Base-by-base conservation (phyloP, 108 stramenopile genomes). In the Skeletonema tropicum region DNA sequence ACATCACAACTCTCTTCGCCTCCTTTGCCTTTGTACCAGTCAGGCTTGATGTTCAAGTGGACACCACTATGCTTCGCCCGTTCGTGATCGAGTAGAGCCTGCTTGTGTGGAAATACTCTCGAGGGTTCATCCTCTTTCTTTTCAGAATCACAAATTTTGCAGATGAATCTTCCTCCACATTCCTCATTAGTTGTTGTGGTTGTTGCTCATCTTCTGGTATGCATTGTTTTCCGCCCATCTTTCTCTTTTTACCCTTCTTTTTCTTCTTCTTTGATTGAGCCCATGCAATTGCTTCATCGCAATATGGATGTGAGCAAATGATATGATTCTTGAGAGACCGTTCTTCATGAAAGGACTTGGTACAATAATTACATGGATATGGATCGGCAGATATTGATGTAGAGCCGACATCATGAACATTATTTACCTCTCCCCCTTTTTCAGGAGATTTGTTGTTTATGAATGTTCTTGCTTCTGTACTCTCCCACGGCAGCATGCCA, bases 281-380 rank as follows among this genome's bases (percentile, higher is more conserved):
- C 89, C 17, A 69, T 12, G 58, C 58, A 60, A 39, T 26, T 10
- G 64, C 74, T 57, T 83, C 78, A 1, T 79, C 61, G 30, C 69
- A 66, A 38, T 79, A 67, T 36, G 77, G 82, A 70, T 83, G 82
- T n/a, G 67, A 33, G 55, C 61, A 79, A 3, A 64, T 15, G 61
- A 90, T 48, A 64, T 94, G 94, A 71, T 89, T 88, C 39, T 83
- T 91, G n/a, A 85, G 69, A 2, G 91, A 91, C 11, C 94, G 72
- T 9, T 87, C 73, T 68, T 94, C 91, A 29, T 25, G 57, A 79
- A 94, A 95, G 14, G 75, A 42, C 48, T 80, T 90, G 26, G 68
- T 73, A 70, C 94, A 95, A 42, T 85, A 73, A 15, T 77, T 87
- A 71, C 92, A 92, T n/a, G 70, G 23, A 45, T 86, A 70, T 55